Evolutionary conservation across 2,329 filamentous ascomycete species (phyloP).

Genomic region (Colletotrichum noveboracense): DNA sequence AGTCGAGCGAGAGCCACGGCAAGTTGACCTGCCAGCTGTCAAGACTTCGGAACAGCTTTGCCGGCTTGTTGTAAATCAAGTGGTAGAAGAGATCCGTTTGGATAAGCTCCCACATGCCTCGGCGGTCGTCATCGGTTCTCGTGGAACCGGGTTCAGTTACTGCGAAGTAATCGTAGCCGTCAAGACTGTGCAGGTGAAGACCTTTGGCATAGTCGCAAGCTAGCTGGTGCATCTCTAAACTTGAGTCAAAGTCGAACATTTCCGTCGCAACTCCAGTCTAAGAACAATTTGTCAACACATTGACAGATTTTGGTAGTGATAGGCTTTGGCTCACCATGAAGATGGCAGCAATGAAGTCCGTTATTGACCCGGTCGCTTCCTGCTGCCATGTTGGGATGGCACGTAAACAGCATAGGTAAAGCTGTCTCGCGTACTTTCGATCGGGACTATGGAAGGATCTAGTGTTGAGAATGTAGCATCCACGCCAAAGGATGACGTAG

Average conservation of each 20-base stretch:
- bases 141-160: not conserved
- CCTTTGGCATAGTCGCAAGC: constrained; percentile 34
- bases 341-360: constrained; percentile 34
- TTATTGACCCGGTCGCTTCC: constrained; percentile 33
- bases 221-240: constrained; percentile 32
- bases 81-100: constrained; percentile 37
- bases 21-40: constrained; percentile 36
- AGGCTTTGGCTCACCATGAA: constrained; percentile 26
- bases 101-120: constrained; percentile 36
- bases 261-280: constrained; percentile 32
- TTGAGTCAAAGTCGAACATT: constrained; percentile 35
- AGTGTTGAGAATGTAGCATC: constrained; percentile 23
- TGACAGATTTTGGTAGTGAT: not conserved
- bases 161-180: constrained; percentile 25
- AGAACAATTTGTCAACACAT: rapidly evolving
- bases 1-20: constrained; percentile 32
- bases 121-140: constrained; percentile 27
- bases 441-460: not conserved
- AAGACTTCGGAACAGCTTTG: constrained; percentile 25
- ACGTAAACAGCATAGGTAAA: constrained; percentile 34
- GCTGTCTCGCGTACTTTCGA: constrained; percentile 26
- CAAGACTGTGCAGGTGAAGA: constrained; percentile 35
- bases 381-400: constrained; percentile 32
- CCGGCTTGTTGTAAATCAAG: constrained; percentile 34
- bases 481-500: constrained; percentile 34